Percentiles rank a stretch among this genome's conserved stretches.
These are phyloP conservation scores for Eutypa lata DNA, from an alignment of 2,329 filamentous ascomycete genomes.

Conservation along the genomic window DNA sequence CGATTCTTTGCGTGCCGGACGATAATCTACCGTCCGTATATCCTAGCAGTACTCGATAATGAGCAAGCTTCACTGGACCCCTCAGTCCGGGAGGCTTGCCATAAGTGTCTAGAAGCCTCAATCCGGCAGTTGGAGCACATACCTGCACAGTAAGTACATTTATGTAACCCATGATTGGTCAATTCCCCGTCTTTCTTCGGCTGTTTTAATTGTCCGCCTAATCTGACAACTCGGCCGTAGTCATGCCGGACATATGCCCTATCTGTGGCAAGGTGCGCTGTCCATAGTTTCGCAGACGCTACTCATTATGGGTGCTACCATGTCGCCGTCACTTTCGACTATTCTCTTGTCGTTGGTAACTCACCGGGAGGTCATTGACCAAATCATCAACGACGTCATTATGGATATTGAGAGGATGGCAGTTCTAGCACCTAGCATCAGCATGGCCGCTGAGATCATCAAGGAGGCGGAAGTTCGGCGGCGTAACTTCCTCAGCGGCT, in stretches of 20 bases:
- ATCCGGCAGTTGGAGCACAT: constrained; percentile 78
- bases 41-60: constrained; percentile 75
- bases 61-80: constrained; percentile 70
- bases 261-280: constrained; percentile 80
- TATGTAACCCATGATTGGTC: constrained; percentile 6
- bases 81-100: constrained; percentile 72
- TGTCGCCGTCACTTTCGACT: constrained; percentile 68
- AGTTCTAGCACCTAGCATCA: constrained; percentile 71
- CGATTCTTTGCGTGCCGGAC: constrained; percentile 83
- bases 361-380: constrained; percentile 62
- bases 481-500: constrained; percentile 57
- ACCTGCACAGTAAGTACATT: constrained; percentile 62
- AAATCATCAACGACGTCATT: constrained; percentile 75
- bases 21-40: constrained; percentile 82
- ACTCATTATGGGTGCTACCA: constrained; percentile 79
- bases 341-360: constrained; percentile 59
- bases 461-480: constrained; percentile 73
- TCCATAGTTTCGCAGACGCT: constrained; percentile 81
- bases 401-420: constrained; percentile 72
- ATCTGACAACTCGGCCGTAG: constrained; percentile 44
- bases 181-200: constrained; percentile 14
- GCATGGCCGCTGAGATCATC: constrained; percentile 75
- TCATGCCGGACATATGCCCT: constrained; percentile 80
- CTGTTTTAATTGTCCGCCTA: constrained; percentile 18
- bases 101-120: constrained; percentile 77